Base-by-base conservation (phyloP, 345 rosid genomes). In the Sonneratia caseolaris region DNA sequence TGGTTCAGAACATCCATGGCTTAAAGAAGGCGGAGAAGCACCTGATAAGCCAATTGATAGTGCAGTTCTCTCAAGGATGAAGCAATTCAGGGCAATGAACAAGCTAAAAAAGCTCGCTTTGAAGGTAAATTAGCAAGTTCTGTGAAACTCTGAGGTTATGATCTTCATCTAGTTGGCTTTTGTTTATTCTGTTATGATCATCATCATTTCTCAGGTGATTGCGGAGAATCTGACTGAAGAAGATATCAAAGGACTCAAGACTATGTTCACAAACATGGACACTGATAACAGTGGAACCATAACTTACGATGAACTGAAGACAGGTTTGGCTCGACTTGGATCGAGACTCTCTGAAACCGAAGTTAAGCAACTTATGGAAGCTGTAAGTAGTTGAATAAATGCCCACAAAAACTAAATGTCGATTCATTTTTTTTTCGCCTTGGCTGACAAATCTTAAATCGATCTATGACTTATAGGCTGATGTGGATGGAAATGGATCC, bases 401-500 rank as follows among this genome's bases (percentile, higher is more conserved):
- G 22, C 4, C 1, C 40, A 12, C 67, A 64, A 27, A 64, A 19
- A 1, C 47, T 35, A 13, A 59, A 45, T 67, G 12, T 40, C 22
- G 47, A 36, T 37, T 6, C 14, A 27, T 61, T 32, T 65, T 18
- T 71, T 27, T 55, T 36, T 18, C 38, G 13, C 64, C 3, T 59
- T 27, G 68, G 64, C 45, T 73, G 73, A 47, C 14, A 18, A 43
- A 61, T 71, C 49, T 68, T 43, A 16, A 12, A n/a, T 12, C 3
- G 32, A 15, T 62, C 4, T 13, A 42, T 13, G 22, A 16, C 72
- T 42, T 62, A 74, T 78, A 83, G 92, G 84, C 87, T 74, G 91
- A 92, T 80, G 94, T 86, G 24, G 98, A 92, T 77, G 93, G 93
- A 65, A 90, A 90, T 72, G 97, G 97, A 78, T 76, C 91, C n/a